phyloP scores from a whole-genome alignment of 2,329 filamentous ascomycete genomes.

The Colletotrichum cordylinicola region DNA sequence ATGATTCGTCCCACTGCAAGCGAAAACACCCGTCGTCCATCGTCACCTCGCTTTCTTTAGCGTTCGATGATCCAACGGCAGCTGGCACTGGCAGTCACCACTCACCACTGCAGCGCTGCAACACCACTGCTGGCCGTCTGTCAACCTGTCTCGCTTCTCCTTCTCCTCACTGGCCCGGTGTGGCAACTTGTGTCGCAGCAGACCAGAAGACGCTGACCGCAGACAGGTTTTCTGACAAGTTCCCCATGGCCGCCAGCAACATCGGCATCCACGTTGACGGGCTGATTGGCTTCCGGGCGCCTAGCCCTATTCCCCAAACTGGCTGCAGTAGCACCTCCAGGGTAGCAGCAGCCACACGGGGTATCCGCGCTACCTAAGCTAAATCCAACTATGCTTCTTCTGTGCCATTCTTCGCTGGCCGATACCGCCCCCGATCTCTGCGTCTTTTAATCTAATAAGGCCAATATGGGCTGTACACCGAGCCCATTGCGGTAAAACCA shows the following conservation, averaged over 20 bases:
- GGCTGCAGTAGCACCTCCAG: not conserved
- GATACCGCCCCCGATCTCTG: not conserved
- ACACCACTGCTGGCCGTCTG: not conserved
- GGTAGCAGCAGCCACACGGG: not conserved
- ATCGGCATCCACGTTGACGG: not conserved
- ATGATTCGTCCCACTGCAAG: not conserved
- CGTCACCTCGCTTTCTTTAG: constrained; percentile 8
- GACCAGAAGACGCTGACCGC: not conserved
- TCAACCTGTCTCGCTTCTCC: not conserved
- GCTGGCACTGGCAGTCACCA: not conserved
- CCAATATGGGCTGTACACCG: not conserved
- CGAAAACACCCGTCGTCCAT: not conserved
- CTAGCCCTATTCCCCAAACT: not conserved
- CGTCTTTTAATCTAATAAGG: not conserved
- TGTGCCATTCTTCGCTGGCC: not conserved
- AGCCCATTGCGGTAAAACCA: not conserved
- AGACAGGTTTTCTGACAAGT: not conserved
- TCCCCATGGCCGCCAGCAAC: not conserved
- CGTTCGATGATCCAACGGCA: constrained; percentile 11
- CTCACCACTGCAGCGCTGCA: not conserved
- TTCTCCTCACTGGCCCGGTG: constrained; percentile 2
- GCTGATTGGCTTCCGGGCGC: not conserved
- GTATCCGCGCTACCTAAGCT: not conserved
- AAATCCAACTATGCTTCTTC: not conserved
- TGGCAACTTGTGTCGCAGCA: not conserved